Base-by-base conservation (phyloP, 805 yeast genomes). In the Suhomyces kilbournensis region DNA sequence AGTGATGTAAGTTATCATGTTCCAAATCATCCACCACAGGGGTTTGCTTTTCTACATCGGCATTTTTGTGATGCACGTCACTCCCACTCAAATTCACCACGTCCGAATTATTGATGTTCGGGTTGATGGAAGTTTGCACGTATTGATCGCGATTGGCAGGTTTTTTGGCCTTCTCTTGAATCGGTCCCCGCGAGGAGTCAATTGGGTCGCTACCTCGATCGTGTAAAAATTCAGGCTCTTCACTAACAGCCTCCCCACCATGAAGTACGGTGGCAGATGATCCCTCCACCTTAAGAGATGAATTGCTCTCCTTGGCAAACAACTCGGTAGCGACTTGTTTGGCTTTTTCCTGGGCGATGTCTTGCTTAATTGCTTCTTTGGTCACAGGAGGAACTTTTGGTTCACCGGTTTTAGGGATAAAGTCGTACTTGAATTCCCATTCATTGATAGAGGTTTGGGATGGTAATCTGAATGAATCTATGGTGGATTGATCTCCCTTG, bases 401-500 rank as follows among this genome's bases (percentile, higher is more conserved):
- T 48, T 68, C 68, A 2, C 71, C 50, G 10, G 66, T 69, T 53
- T 70, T 71, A 14, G 79, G 79, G 46, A 75, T 66, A 57, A 71
- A 75, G 59, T 75, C 79, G 57, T 75, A 75, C 57, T 71, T 73
- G 67, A 72, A 75, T 68, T 79, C 75, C 82, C 84, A 72, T 63
- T 79, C 74, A 60, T 74, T 65, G 63, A 79, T 65, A 48, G 77
- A 70, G 32, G 78, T 65, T 60, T 72, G 74, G 44, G 78, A 64
- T 14, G 85, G 84, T 42, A 80, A 68, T 58, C 72, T 78, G 67
- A 70, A 82, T 44, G 77, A 78, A 62, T 84, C 88, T 55, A 83
- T 83, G 39, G 82, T 78, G 7, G 86, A 82, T 4, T 68, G 50
- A 58, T 83, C 87, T 48, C 83, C 83, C 61, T 83, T 83, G 34